A percentile compares a stretch with the other conserved stretches of the same genome.
Evolutionary conservation across 345 rosid genomes (phyloP).

Genomic region (Moricandia moricandioides): DNA sequence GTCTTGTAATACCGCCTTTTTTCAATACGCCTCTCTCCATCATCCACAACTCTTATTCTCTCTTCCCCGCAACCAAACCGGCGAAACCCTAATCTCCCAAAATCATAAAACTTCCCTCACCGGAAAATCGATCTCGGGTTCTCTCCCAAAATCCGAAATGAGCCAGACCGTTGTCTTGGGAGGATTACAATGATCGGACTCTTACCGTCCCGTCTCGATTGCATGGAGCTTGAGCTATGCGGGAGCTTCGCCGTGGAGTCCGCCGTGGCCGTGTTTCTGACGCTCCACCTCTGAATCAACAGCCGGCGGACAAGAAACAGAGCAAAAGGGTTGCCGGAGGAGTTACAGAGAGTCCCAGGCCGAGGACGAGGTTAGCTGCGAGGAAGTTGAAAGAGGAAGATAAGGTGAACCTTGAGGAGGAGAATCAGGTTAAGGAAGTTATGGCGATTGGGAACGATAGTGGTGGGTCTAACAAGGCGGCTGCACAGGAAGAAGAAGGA

Average conservation of each 20-base stretch:
- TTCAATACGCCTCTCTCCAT: conserved; percentile 10
- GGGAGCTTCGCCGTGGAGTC: conserved; percentile 79
- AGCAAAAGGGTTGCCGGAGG: conserved; percentile 32
- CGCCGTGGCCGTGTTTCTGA: conserved; percentile 60
- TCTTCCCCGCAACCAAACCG: conserved; percentile 29
- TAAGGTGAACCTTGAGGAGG: conserved; percentile 18
- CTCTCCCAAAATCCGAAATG: conserved; percentile 32
- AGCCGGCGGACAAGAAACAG: conserved; percentile 30
- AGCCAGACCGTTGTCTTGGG: conserved; percentile 4
- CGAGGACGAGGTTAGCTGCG: conserved; percentile 59
- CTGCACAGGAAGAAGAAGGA: conserved; percentile 87
- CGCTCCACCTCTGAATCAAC: conserved; percentile 28
- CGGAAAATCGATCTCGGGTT: conserved; percentile 26
- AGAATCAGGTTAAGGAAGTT: conserved; percentile 38
- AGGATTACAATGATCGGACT: conserved; percentile 49
- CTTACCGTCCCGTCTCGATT: conserved; percentile 45
- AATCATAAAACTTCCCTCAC: neutral
- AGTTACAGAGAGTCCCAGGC: conserved; percentile 50
- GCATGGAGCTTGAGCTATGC: conserved; percentile 87
- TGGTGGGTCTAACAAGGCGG: conserved; percentile 78
- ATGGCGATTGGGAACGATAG: conserved; percentile 59
- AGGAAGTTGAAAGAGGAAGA: conserved; percentile 46
- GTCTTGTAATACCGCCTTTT: neutral
- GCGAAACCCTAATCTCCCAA: conserved; percentile 44
- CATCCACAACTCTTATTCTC: conserved; percentile 9